Base-by-base conservation (phyloP, 495 filamentous ascomycete genomes). In the Cryomyces minteri region DNA sequence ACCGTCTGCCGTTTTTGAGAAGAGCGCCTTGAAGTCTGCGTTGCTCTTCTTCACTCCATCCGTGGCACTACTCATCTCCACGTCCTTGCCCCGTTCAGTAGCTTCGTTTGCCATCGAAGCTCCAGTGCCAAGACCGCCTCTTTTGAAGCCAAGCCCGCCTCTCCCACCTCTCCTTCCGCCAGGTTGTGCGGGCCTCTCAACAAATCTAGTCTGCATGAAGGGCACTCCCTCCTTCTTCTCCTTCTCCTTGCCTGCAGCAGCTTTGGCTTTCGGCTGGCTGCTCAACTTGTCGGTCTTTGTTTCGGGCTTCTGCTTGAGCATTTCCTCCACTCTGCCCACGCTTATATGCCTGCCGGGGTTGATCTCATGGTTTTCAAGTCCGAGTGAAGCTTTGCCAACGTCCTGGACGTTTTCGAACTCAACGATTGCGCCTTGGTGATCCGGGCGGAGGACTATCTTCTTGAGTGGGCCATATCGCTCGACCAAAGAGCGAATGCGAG, bases 351-450 rank as follows among this genome's bases (percentile, higher is more conserved):
- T 67, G 6, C 79, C 83, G 0, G 69, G 65, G 2, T 57, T 66
- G 45, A 88, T 79, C 52, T 85, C 79, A 40, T 70, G 59, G 0
- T 80, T 79, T 40, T 92, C 78, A 0, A 95, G 68, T 5, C 68
- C 79, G 36, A 94, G 56, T 0, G 73, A 65, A 0, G 88, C 88
- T 58, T 79, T 81, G 37, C 86, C 86, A 4, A 77, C 80, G 45
- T 77, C 69, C 4, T 75, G 63, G 7, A 80, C 68, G 49, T 82
- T 76, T 7, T 63, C 66, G 55, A 78, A 94, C 56, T 96, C 90
- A 39, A 94, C 68, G 43, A 88, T 79, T 7, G 87, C 90, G n/a
- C 90, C 88, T 51, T 78, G 73, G 47, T 90, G 82, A 43, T 84
- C 73, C 2, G 84, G 84, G 36, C 73, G 68, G 36, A 80, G 56